phyloP scores from a whole-genome alignment of 495 filamentous ascomycete species.

The Talaromyces nanjingensis region DNA sequence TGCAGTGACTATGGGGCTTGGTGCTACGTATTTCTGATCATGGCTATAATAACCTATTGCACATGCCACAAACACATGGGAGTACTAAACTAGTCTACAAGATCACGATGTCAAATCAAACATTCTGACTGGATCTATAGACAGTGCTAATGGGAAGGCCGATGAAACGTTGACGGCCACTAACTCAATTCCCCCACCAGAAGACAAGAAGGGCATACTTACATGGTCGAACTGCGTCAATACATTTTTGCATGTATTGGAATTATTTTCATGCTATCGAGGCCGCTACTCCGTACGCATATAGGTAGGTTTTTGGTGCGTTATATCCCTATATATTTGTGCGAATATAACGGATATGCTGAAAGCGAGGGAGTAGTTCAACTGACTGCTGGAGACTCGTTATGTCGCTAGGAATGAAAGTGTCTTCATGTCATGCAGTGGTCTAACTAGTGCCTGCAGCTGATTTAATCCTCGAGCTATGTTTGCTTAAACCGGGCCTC shows the following conservation, averaged over 20 bases:
- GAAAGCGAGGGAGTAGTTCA: background rate
- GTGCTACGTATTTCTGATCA: no score
- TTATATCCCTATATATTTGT: no score
- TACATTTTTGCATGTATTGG: background rate
- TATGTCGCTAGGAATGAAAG: background rate
- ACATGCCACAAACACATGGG: background rate
- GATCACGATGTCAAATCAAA: background rate
- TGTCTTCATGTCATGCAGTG: background rate
- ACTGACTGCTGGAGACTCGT: background rate
- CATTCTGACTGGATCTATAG: background rate
- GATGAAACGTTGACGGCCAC: background rate
- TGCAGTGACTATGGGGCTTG: background rate
- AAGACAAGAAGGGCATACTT: background rate
- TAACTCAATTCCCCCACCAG: background rate
- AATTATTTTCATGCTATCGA: background rate
- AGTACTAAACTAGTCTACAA: background rate
- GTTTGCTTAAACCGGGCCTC: background rate
- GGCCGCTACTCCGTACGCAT: no score
- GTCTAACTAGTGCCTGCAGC: background rate
- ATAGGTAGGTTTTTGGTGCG: no score
- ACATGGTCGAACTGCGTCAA: background rate
- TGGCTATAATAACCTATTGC: background rate
- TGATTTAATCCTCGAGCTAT: background rate
- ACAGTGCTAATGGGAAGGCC: background rate
- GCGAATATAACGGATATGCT: background rate